A percentile compares a stretch with the other conserved stretches of the same genome.
Conservation (phyloP, 345 rosid species). For the Rhizophora mangle region DNA sequence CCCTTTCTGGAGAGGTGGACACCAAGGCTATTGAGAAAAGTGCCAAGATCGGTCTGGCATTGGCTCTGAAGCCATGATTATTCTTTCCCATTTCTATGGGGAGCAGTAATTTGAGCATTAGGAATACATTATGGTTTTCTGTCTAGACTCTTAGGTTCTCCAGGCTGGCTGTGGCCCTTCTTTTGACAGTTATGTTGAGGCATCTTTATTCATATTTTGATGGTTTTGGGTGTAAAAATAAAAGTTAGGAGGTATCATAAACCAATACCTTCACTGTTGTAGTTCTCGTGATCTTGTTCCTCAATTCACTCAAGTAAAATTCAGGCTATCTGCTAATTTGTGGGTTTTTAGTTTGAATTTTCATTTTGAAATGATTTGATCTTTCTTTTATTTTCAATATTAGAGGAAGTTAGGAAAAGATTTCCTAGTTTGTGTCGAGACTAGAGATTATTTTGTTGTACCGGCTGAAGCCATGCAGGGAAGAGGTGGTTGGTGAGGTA, state of each 20-base stretch:
- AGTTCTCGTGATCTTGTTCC: constrained; percentile 8
- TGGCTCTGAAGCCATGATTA: constrained; percentile 74
- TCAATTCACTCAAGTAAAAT: constrained; percentile 8
- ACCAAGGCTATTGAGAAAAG: constrained; percentile 77
- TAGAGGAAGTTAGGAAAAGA: too few relatives aligned
- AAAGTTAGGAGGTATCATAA: constrained; percentile 22
- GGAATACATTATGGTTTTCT: constrained; percentile 19
- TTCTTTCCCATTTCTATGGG: neutral
- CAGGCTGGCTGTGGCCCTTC: constrained; percentile 13
- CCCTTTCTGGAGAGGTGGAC: constrained; percentile 85
- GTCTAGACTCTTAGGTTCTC: constrained; percentile 17
- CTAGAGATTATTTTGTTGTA: too few relatives aligned
- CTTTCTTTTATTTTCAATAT: neutral
- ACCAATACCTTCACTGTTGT: constrained; percentile 13
- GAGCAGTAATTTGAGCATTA: constrained; percentile 10
- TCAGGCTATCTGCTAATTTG: constrained; percentile 9
- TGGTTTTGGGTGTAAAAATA: constrained; percentile 36
- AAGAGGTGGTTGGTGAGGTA: too few relatives aligned
- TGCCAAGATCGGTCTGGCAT: constrained; percentile 79
- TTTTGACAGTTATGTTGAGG: constrained; percentile 15
- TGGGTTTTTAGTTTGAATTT: constrained; percentile 5
- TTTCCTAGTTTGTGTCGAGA: too few relatives aligned
- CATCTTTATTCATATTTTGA: constrained; percentile 13
- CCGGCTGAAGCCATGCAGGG: too few relatives aligned
- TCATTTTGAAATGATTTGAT: neutral